Conservation (phyloP, 2,329 filamentous ascomycete species). For the Cercospora citrullina region DNA sequence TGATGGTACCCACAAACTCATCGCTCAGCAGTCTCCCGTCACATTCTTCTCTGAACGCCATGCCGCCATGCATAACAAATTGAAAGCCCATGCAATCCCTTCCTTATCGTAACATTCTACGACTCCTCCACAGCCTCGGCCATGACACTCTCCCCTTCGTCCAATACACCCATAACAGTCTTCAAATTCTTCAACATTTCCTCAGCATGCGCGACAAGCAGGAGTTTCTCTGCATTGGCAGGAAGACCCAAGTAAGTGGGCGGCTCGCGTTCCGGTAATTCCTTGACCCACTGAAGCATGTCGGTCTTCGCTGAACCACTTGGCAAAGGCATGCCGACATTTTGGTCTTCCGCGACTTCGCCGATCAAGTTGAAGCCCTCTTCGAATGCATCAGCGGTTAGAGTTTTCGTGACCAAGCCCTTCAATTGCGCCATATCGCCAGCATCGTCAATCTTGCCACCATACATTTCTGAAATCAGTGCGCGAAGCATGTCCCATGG, state of each 20-base stretch:
- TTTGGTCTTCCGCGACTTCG: conserved; percentile 46
- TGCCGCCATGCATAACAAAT: conserved; percentile 1
- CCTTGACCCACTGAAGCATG: conserved; percentile 89
- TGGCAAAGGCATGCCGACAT: conserved; percentile 67
- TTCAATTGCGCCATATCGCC: conserved; percentile 75
- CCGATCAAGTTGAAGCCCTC: conserved; percentile 87
- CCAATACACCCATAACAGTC: conserved; percentile 81
- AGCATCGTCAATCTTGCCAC: conserved; percentile 94
- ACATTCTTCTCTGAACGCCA: not conserved
- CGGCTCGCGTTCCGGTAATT: conserved; percentile 89
- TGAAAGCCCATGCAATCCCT: not conserved
- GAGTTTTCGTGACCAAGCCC: conserved; percentile 70
- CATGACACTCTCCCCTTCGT: conserved; percentile 92
- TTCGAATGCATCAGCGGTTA: conserved; percentile 89
- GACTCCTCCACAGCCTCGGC: conserved; percentile 33
- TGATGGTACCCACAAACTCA: not conserved
- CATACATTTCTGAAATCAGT: conserved; percentile 90
- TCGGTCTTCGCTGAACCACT: conserved; percentile 78
- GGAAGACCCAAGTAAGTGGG: conserved; percentile 92
- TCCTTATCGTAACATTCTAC: not conserved
- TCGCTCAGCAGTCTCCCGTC: not conserved
- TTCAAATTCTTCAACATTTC: conserved; percentile 82
- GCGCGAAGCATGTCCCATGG: conserved; percentile 96
- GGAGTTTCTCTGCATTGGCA: conserved; percentile 91
- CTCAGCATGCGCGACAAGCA: conserved; percentile 83